phyloP scores from a whole-genome alignment of 129 eudicot genomes.

The Flaveria robusta region DNA sequence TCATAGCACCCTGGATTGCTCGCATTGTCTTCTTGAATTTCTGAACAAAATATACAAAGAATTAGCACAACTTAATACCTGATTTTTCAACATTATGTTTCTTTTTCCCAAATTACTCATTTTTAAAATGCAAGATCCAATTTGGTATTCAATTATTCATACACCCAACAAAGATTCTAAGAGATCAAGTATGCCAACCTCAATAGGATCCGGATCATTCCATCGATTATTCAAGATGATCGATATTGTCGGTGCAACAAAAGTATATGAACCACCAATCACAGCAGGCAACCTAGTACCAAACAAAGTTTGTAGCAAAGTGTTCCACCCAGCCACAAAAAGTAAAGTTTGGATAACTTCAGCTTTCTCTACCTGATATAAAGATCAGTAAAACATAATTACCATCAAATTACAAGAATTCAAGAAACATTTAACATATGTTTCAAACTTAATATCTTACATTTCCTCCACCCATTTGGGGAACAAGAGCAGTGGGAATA shows the following conservation, averaged over 20 bases:
- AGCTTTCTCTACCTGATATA: slow-evolving; percentile 60
- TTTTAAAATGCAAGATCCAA: background rate
- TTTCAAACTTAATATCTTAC: slow-evolving; percentile 34
- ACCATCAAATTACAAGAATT: slow-evolving; percentile 8
- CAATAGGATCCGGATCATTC: slow-evolving; percentile 60
- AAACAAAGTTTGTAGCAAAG: slow-evolving; percentile 63
- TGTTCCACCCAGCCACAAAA: slow-evolving; percentile 72
- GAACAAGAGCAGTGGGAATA: slow-evolving; percentile 78
- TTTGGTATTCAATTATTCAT: slow-evolving; percentile 7
- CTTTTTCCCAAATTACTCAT: background rate
- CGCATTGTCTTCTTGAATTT: slow-evolving; percentile 87
- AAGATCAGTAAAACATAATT: slow-evolving; percentile 1
- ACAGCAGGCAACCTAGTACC: slow-evolving; percentile 75
- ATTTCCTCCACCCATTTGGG: slow-evolving; percentile 87
- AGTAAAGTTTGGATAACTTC: slow-evolving; percentile 72
- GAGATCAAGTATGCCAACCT: slow-evolving; percentile 36
- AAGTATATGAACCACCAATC: slow-evolving; percentile 71
- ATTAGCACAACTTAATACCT: slow-evolving; percentile 11
- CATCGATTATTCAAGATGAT: slow-evolving; percentile 58
- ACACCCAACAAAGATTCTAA: slow-evolving; percentile 7
- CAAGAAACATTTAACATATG: background rate
- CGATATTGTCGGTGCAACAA: slow-evolving; percentile 71
- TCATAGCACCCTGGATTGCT: slow-evolving; percentile 87
- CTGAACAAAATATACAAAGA: slow-evolving; percentile 34
- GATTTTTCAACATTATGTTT: slow-evolving; percentile 13